Evolutionary conservation across 2,329 filamentous ascomycete genomes (phyloP).

Genomic region (Penicillium sp.): DNA sequence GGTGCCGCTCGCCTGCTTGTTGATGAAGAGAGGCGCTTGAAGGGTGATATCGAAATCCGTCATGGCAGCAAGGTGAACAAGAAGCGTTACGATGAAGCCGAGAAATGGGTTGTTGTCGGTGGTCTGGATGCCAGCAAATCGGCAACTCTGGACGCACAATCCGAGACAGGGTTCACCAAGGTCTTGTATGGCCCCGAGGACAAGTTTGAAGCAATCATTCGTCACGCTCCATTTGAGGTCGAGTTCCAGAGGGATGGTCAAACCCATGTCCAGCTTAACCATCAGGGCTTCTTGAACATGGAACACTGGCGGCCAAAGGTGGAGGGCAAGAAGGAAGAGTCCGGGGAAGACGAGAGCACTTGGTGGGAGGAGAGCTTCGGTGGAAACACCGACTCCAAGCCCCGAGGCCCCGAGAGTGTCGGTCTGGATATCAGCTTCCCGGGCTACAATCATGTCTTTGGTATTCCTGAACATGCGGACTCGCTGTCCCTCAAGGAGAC

Average conservation of each 20-base stretch:
- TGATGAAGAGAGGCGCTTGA: constrained; percentile 88
- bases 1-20: constrained; percentile 85
- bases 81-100: constrained; percentile 91
- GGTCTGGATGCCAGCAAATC: constrained; percentile 74
- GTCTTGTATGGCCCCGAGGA: constrained; percentile 79
- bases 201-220: constrained; percentile 81
- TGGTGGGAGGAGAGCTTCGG: constrained; percentile 99
- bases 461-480: constrained; percentile 91
- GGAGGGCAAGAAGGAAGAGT: constrained; percentile 65
- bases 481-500: constrained; percentile 89
- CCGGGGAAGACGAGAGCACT: constrained; percentile 70
- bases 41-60: constrained; percentile 85
- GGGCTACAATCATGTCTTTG: constrained; percentile 90
- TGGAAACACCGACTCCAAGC: constrained; percentile 93
- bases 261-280: constrained; percentile 86
- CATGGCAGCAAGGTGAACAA: constrained; percentile 85
- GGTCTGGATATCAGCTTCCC: constrained; percentile 90
- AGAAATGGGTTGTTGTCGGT: constrained; percentile 84
- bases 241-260: constrained; percentile 85
- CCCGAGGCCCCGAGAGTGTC: constrained; percentile 91
- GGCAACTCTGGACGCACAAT: constrained; percentile 70
- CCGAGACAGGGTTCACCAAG: constrained; percentile 70
- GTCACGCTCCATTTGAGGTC: constrained; percentile 79
- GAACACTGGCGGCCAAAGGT: constrained; percentile 94
- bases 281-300: constrained; percentile 86